Base-by-base conservation (phyloP, 768 basidiomycete species). In the Dictyophora rubrovolvata region DNA sequence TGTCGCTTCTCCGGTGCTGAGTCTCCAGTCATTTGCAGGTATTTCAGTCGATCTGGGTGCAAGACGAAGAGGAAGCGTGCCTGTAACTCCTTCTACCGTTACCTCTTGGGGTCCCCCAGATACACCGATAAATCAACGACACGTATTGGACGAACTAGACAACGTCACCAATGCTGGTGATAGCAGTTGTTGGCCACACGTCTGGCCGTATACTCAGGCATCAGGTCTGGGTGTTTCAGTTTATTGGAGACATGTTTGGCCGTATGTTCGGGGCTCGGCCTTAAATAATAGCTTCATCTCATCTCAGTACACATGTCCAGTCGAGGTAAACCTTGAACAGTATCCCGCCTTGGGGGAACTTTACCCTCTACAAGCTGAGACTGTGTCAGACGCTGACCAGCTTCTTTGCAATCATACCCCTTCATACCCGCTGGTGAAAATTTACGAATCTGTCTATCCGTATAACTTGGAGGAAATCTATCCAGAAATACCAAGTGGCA, bases 31-130 rank as follows among this genome's bases (percentile, higher is more conserved):
- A 57, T 67, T 55, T 34, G 50, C 66, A 18, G 61, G 68, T 35
- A 68, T 66, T 4, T 77, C 78, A 1, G 63, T 77, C 11, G 74
- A 80, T 63, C 51, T 81, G 28, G 77, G 67, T 5, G 65, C 67
- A 23, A 68, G 77, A 33, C 64, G 68, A 34, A 65, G 71, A 33
- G 70, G 61, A 10, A 75, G 75, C 63, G 64, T 69, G 21, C 78
- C 78, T 6, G 66, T 66, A 2, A 76, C 77, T 28, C 79, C 77
- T 20, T 68, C 71, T 16, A 75, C 74, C 34, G 74, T 77, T 16
- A 79, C 79, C 4, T 73, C 73, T 14, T 80, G 79, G 80, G 81
- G 78, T 50, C 73, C 75, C 16, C 77, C 77, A 75, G 73, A 8
- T 77, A 71, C 65, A 74, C 75, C 60, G 67, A 73, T 8, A 74